Evolutionary conservation across 2,329 filamentous ascomycete species (phyloP).

Genomic region (Elsinoe necatrix): DNA sequence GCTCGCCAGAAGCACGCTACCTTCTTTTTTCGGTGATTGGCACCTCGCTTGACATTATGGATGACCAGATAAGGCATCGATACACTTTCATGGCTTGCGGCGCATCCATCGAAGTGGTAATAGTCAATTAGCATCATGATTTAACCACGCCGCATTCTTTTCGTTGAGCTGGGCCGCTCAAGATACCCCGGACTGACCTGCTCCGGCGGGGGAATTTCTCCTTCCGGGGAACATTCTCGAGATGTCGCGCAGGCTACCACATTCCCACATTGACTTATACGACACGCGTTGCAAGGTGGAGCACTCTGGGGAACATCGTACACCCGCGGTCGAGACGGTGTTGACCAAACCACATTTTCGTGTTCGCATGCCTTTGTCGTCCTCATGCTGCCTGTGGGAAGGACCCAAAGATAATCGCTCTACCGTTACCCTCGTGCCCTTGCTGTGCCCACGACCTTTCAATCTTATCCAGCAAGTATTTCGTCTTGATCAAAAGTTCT

Average conservation of each 20-base stretch:
- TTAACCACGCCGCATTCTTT: background rate
- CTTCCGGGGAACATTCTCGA: background rate
- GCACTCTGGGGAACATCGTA: background rate
- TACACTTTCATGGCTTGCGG: background rate
- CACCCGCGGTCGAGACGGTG: too few relatives aligned
- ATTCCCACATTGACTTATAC: background rate
- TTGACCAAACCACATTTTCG: background rate
- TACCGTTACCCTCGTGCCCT: background rate
- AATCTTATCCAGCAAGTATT: conserved; percentile 13
- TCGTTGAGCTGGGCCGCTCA: background rate
- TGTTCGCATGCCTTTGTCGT: background rate
- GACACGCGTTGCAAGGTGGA: background rate
- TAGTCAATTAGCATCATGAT: background rate
- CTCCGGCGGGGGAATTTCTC: background rate
- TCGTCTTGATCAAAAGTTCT: conserved; percentile 13
- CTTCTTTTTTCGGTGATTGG: background rate
- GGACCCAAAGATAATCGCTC: conserved; percentile 12
- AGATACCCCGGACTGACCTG: background rate
- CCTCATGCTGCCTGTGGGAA: conserved; percentile 2
- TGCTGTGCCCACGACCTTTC: conserved; percentile 11
- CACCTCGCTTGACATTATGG: background rate
- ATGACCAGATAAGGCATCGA: background rate
- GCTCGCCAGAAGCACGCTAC: background rate
- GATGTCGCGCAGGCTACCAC: background rate
- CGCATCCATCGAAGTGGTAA: background rate